These are phyloP conservation scores for Sporothrix sp. DNA, from an alignment of 2,329 filamentous ascomycete species.

Conservation along the genomic window DNA sequence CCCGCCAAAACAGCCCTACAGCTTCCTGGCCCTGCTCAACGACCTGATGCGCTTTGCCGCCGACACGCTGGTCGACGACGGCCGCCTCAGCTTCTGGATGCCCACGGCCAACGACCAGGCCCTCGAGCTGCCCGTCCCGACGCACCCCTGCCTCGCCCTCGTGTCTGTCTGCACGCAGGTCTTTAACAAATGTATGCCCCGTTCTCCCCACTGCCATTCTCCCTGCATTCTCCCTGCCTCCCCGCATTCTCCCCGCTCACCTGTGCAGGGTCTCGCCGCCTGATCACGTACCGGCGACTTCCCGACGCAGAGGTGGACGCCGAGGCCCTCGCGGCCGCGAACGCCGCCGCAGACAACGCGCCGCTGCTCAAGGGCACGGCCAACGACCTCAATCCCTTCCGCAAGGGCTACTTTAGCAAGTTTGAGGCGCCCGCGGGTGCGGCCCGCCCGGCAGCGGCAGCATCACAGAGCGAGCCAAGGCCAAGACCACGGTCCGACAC, in stretches of 20 bases:
- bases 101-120: constrained; percentile 76
- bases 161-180: constrained; percentile 70
- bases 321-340: constrained; percentile 27
- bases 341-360: constrained; percentile 22
- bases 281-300: constrained; percentile 76
- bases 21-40: constrained; percentile 80
- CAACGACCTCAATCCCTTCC: constrained; percentile 52
- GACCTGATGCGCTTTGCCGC: constrained; percentile 81
- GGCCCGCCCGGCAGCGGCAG: background rate
- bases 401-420: constrained; percentile 47
- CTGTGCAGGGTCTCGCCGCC: constrained; percentile 64
- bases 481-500: constrained; percentile 2
- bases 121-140: constrained; percentile 65
- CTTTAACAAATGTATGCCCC: constrained; percentile 69
- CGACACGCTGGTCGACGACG: constrained; percentile 64
- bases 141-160: constrained; percentile 64
- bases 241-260: background rate
- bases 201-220: background rate
- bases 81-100: constrained; percentile 92
- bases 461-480: background rate
- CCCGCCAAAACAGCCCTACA: constrained; percentile 84
- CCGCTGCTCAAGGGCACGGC: constrained; percentile 36
- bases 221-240: background rate
- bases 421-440: constrained; percentile 29
- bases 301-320: constrained; percentile 47